Conservation (phyloP, 495 filamentous ascomycete genomes). For the Xylaria intraflava region DNA sequence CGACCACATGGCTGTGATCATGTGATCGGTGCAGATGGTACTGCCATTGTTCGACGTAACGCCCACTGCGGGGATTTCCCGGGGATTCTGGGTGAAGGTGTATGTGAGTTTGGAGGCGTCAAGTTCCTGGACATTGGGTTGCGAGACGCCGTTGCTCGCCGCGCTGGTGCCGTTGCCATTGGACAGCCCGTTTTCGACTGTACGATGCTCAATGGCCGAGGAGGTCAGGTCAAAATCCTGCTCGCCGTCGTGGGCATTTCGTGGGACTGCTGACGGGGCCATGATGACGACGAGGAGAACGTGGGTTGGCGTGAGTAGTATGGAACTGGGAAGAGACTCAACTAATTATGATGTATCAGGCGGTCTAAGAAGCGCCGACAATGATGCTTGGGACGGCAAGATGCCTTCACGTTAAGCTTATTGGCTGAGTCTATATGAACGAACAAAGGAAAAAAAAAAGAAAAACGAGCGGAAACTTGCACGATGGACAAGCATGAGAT, state of each 20-base stretch:
- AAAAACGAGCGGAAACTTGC: neutral
- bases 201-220: conserved; percentile 35
- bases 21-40: conserved; percentile 79
- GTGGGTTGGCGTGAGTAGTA: neutral
- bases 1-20: conserved; percentile 74
- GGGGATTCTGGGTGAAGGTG: conserved; percentile 58
- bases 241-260: conserved; percentile 21
- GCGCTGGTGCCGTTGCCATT: conserved; percentile 11
- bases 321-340: neutral
- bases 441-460: too few relatives aligned
- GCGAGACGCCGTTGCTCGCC: conserved; percentile 19
- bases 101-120: conserved; percentile 68
- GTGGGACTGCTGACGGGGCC: conserved; percentile 23
- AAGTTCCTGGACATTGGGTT: conserved; percentile 38
- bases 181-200: conserved; percentile 26
- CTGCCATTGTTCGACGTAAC: conserved; percentile 34
- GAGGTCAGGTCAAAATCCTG: conserved; percentile 37
- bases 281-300: conserved; percentile 14
- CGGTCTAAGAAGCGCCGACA: too few relatives aligned
- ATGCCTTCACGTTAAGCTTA: neutral
- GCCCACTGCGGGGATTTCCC: conserved; percentile 58
- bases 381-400: neutral
- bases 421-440: too few relatives aligned
- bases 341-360: too few relatives aligned
- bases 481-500: neutral